Conservation (phyloP, 2,329 filamentous ascomycete species). For the Rachicladosporium sp. region DNA sequence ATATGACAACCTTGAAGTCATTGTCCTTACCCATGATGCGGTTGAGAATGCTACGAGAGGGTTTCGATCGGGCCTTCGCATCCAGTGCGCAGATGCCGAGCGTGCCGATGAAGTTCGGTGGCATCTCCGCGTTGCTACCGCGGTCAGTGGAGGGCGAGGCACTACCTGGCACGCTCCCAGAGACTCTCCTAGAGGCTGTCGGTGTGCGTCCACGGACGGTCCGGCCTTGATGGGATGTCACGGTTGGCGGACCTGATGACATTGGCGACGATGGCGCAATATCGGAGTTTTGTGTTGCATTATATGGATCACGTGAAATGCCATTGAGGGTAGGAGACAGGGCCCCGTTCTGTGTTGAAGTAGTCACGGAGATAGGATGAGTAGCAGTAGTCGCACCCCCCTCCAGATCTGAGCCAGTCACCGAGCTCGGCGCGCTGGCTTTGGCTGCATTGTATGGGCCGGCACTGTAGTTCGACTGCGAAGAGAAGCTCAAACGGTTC, state of each 20-base stretch:
- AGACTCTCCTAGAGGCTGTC: conserved; percentile 61
- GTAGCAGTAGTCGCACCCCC: conserved; percentile 30
- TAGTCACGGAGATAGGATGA: conserved; percentile 29
- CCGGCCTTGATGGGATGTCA: conserved; percentile 11
- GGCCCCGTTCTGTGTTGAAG: conserved; percentile 32
- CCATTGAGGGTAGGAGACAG: conserved; percentile 25
- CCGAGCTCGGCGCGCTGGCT: conserved; percentile 37
- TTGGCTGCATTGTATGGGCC: conserved; percentile 41
- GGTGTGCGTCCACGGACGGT: conserved; percentile 29
- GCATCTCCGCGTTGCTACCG: conserved; percentile 45
- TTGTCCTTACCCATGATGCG: conserved; percentile 78
- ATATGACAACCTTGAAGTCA: conserved; percentile 94
- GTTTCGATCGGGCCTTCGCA: conserved; percentile 91
- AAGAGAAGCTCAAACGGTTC: conserved; percentile 62
- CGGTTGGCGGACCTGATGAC: conserved; percentile 27
- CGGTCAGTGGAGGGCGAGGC: conserved; percentile 67
- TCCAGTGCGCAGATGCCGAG: conserved; percentile 95
- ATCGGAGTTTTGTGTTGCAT: not conserved
- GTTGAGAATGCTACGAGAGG: conserved; percentile 90
- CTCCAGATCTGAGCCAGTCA: conserved; percentile 31
- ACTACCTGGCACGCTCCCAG: conserved; percentile 70
- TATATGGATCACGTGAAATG: not conserved
- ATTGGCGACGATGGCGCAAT: conserved; percentile 45
- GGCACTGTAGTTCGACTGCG: conserved; percentile 57
- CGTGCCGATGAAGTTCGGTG: conserved; percentile 40